Evolutionary conservation across 2,329 filamentous ascomycete species (phyloP).

Genomic region (Aspergillus sp.): DNA sequence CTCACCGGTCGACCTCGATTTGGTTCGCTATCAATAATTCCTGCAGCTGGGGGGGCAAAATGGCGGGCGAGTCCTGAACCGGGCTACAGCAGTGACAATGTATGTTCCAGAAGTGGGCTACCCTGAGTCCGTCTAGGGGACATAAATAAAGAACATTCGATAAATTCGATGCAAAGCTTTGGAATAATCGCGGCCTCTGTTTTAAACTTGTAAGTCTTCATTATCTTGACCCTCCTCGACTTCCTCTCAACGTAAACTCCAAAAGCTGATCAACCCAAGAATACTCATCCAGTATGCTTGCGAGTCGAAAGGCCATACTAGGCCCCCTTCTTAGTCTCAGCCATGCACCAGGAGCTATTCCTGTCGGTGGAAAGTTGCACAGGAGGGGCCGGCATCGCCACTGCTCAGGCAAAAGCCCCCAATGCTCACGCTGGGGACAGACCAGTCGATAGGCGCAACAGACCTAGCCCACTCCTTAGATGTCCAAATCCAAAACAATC

Average conservation of each 20-base stretch:
- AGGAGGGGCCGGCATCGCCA: background rate
- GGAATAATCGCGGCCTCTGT: background rate
- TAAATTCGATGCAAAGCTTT: background rate
- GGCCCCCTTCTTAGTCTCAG: background rate
- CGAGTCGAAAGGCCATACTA: background rate
- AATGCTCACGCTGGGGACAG: background rate
- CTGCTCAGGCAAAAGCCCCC: background rate
- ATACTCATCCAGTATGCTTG: background rate
- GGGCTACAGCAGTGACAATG: slow-evolving; percentile 1
- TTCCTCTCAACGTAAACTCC: background rate
- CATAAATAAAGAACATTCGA: background rate
- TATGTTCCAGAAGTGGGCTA: slow-evolving; percentile 1
- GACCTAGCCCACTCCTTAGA: background rate
- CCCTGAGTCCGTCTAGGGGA: background rate
- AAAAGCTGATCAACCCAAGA: background rate
- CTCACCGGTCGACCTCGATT: background rate
- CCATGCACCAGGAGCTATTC: background rate
- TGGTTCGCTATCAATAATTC: slow-evolving; percentile 5
- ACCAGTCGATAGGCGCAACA: background rate
- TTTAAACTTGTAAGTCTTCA: background rate
- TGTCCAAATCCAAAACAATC: background rate
- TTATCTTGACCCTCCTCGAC: background rate
- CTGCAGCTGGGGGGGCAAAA: background rate
- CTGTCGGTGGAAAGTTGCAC: background rate
- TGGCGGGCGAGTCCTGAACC: background rate